Evolutionary conservation across 2,329 filamentous ascomycete genomes (phyloP).

Genomic region (Karstenula rhodostoma): DNA sequence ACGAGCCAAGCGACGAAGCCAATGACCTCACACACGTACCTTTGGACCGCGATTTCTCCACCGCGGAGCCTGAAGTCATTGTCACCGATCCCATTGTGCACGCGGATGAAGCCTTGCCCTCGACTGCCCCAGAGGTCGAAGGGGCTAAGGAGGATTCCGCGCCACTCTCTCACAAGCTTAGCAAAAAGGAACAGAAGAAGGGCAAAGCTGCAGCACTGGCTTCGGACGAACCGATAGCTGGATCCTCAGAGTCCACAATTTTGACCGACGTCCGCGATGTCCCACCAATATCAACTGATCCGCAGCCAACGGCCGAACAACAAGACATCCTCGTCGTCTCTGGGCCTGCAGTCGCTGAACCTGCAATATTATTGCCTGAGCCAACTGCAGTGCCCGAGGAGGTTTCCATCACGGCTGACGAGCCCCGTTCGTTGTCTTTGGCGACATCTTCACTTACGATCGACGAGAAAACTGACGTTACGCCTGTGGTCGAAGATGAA

Average conservation of each 20-base stretch:
- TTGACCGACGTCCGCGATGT: neutral
- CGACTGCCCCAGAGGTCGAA: neutral
- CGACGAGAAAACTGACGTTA: slow-evolving; percentile 21
- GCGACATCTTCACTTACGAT: slow-evolving; percentile 11
- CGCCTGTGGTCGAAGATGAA: slow-evolving; percentile 16
- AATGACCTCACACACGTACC: neutral
- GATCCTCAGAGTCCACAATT: neutral
- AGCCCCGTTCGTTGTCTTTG: slow-evolving; percentile 14
- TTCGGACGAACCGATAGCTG: slow-evolving; percentile 12
- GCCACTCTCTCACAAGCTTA: slow-evolving; percentile 35
- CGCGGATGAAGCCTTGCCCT: neutral
- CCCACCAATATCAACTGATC: neutral
- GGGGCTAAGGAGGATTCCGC: slow-evolving; percentile 14
- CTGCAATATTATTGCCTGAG: neutral
- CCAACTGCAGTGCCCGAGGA: slow-evolving; percentile 3
- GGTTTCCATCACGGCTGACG: neutral
- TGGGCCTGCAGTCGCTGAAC: neutral
- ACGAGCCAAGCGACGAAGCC: slow-evolving; percentile 3
- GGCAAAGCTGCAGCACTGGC: slow-evolving; percentile 22
- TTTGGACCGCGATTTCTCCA: neutral
- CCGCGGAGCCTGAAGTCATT: neutral
- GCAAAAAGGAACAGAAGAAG: slow-evolving; percentile 56
- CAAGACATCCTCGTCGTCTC: neutral
- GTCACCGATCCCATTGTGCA: neutral
- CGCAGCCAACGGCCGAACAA: neutral